phyloP scores from a whole-genome alignment of 108 stramenopile genomes.

The Nitzschia sp. region DNA sequence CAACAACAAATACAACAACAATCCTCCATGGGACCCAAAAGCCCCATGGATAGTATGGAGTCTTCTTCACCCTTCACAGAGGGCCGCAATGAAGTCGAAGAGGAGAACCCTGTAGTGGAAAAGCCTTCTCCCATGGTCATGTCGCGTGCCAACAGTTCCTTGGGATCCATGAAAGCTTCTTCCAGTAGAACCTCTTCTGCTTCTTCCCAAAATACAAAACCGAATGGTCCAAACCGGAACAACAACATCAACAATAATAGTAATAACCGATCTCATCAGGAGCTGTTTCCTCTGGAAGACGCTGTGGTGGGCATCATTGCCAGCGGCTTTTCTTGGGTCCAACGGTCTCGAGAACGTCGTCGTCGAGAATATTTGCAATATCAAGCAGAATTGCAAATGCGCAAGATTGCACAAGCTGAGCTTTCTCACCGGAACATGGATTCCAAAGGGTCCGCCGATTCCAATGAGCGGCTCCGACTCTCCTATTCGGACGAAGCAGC shows the following conservation, averaged over 20 bases:
- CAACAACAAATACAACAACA: background rate
- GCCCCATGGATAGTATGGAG: no score
- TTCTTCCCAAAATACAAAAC: no score
- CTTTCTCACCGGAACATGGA: background rate
- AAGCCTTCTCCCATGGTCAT: constrained; percentile 12
- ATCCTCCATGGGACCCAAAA: background rate
- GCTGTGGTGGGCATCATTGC: constrained; percentile 21
- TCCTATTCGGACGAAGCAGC: background rate
- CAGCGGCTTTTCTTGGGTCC: constrained; percentile 40
- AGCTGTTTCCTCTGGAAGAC: background rate
- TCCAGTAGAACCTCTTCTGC: no score
- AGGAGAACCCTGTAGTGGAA: constrained; percentile 2
- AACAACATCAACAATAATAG: background rate
- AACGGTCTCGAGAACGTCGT: constrained; percentile 31
- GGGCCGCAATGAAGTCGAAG: background rate
- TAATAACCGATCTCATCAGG: background rate
- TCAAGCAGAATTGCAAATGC: constrained; percentile 46
- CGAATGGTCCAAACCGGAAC: background rate
- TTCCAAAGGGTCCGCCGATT: background rate
- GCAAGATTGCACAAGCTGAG: constrained; percentile 43
- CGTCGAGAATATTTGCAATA: constrained; percentile 39
- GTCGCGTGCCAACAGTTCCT: background rate
- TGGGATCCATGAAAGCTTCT: no score
- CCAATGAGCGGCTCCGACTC: background rate
- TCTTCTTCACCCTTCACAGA: background rate